Conservation (phyloP, 2,329 filamentous ascomycete genomes). For the Fusarium sublunatum region DNA sequence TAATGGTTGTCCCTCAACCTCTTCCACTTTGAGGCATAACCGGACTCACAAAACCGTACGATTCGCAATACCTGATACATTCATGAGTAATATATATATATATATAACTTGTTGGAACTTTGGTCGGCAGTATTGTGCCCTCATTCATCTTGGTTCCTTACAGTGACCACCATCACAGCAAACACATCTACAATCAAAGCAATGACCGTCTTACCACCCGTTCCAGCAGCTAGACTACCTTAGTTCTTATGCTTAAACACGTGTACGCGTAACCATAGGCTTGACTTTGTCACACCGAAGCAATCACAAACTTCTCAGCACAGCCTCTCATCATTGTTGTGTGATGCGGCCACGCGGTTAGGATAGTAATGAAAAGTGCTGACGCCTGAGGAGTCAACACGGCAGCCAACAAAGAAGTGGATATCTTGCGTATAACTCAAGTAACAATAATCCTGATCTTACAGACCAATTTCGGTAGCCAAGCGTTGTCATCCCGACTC, state of each 20-base stretch:
- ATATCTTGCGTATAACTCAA: background rate
- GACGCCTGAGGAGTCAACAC: background rate
- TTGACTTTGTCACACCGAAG: background rate
- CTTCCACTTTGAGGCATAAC: background rate
- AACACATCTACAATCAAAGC: background rate
- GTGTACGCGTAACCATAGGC: conserved; percentile 14
- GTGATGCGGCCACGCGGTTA: background rate
- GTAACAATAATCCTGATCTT: background rate
- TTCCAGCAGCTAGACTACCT: background rate
- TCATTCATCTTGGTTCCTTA: background rate
- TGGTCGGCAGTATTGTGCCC: no score
- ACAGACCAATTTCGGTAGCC: background rate
- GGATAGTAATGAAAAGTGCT: conserved; percentile 12
- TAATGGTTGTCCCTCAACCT: no score
- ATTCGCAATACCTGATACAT: background rate
- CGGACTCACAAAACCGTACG: no score
- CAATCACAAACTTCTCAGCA: background rate
- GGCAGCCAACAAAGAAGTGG: background rate
- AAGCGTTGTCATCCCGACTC: conserved; percentile 3
- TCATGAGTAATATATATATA: no score
- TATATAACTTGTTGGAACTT: background rate
- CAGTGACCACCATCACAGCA: background rate
- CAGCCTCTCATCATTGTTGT: background rate
- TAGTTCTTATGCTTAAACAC: conserved; percentile 2
- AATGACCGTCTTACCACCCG: conserved; percentile 30